Evolutionary conservation across 306 rosid genomes (phyloP), one percentile per base, ranked within the genome.

Genomic region (Inga oerstediana): DNA sequence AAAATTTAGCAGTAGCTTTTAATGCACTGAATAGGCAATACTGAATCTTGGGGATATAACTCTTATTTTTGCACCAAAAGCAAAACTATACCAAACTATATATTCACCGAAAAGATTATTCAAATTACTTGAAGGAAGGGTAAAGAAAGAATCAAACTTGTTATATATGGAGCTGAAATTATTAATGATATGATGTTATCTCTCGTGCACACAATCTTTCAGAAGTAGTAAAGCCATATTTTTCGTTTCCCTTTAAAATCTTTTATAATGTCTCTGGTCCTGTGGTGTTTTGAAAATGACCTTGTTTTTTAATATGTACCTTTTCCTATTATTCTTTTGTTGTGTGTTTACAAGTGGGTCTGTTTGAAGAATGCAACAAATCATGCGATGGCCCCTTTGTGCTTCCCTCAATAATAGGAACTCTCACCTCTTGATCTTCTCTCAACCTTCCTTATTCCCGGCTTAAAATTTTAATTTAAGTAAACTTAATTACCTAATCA

Each of bases 321-420:
- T 1, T 1, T 15, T 11, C 2, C 0, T 3, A 2, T 24, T 11
- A 14, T 27, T 24, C n/a, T 24, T 35, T 37, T 70, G 70, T 72
- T 58, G 30, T 30, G 19, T 64, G 15, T 12, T 4, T 30, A 4
- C 30, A 19, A 6, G 62, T 6, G 24, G 24, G 61, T 8, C n/a
- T 20, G 9, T 67, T 43, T 34, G 13, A 19, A 52, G 44, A 13
- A 12, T 3, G 71, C 32, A 72, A 73, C 59, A 54, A 80, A 62
- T 45, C 30, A 58, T 58, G 73, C 62, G n/a, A 35, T 46, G 79
- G 79, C 43, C 39, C 79, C 32, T 46, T 13, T 9, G 41, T 46
- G 10, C 22, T 74, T 74, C 48, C 79, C 79, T 56, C 66, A 46
- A 64, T 73, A 73, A 62, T 46, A 72, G 74, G 74, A 81, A 32